Base-by-base conservation (phyloP, 2,329 filamentous ascomycete genomes). In the Phoma sp. region DNA sequence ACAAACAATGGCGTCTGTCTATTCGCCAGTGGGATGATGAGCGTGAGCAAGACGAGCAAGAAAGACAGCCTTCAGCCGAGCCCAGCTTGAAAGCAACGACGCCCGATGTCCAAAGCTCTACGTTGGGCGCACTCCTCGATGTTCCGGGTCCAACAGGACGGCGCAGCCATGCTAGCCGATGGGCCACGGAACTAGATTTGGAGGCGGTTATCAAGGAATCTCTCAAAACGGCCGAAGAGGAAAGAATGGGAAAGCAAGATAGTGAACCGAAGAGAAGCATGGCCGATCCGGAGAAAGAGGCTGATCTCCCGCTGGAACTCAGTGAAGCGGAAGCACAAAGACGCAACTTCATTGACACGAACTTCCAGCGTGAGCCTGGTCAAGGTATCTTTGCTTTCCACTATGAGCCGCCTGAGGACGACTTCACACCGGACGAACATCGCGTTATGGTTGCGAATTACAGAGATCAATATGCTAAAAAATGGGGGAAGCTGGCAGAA, bases 401-500 rank as follows among this genome's bases (percentile, higher is more conserved):
- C 53, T 88, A 90, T 42, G 81, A 91, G 39, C 87, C 89, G 11
- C 87, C 88, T 4, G 79, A 87, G 47, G 87, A 91, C 68, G 91
- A 92, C 67, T 93, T 93, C 73, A 89, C 85, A 0, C 80, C 84
- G 15, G 84, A 89, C 58, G 91, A 95, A 72, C 81, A 84, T 30
- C 82, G 84, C 37, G 79, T 84, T 23, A 92, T 95, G 68, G 88
- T 92, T 62, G 87, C 88, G 62, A 83, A 85, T 10, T 93, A 92
- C 66, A 81, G 90, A 43, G 88, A 91, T 57, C 69, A 74, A 36
- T 84, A 84, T 53, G 89, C 90, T 0, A 95, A 95, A 80, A 90
- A 92, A 67, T 95, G 90, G 89, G 89, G 89, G 51, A 87, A 85
- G 64, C 87, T 95, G 53, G 88, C 90, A 5, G 85, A 89, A 53